Base-by-base conservation (phyloP, 106 monocot genomes). In the Hemerocallis citrina region DNA sequence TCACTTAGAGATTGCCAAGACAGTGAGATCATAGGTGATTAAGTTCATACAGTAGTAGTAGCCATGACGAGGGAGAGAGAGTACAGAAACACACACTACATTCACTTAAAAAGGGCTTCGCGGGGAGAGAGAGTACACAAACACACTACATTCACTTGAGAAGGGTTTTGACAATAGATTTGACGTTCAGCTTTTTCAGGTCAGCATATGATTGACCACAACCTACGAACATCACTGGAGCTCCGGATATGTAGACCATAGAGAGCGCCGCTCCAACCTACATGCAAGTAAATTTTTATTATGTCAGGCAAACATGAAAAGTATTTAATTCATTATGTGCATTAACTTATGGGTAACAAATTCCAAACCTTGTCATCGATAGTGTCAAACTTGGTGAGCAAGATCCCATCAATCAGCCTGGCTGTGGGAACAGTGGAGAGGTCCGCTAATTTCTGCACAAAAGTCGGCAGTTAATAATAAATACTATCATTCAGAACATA, bases 171-270 rank as follows among this genome's bases (percentile, higher is more conserved):
- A 96, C 91, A 32, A 96, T 91, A 48, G 87, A 84, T 70, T 96
- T 96, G 27, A 96, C 91, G 35, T 96, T 96, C 13, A 96, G 96
- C 78, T 96, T 96, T 78, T 96, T 96, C 29, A 96, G 84, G 70
- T 96, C 96, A 3, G 96, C 81, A 56, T 96, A 96, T 28, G 96
- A 91, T 75, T 96, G 96, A 11, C 96, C 96, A 43, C 96, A 96
- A 15, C 96, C 96, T 43, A 96, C 91, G 57, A 96, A 96, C 96
- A 96, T 96, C 23, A 96, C 84, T 0, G 96, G 96, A 9, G 96
- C 71, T 32, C 96, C 96, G 56, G 91, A 94, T 34, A 95, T 79
- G 68, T 95, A 95, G 27, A 96, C 96, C 96, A 96, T 96, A 41
- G 95, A 96, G 28, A 96, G 86, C 3, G 95, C 95, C 1, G 95